Conservation (phyloP, 192 early-diverging fungal genomes). For the Linnemannia elongata region DNA sequence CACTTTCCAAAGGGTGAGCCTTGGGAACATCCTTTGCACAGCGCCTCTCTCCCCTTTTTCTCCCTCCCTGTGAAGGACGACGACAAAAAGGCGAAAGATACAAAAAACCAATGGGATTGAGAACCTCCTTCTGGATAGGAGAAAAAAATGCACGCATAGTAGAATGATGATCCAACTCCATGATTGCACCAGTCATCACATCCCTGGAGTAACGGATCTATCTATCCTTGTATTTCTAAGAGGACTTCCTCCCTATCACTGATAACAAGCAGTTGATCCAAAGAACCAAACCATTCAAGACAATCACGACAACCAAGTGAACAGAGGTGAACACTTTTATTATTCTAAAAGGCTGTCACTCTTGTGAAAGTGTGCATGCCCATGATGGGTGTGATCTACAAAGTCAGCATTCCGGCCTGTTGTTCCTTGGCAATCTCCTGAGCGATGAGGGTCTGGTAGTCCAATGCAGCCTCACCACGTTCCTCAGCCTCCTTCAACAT, state of each 20-base stretch:
- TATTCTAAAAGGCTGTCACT: background rate
- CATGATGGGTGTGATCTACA: background rate
- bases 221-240: background rate
- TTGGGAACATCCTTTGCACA: background rate
- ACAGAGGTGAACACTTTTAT: background rate
- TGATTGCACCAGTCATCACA: background rate
- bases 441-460: slow-evolving; percentile 39
- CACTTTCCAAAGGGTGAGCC: background rate
- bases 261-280: background rate
- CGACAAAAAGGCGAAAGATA: background rate
- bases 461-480: slow-evolving; percentile 21
- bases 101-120: background rate
- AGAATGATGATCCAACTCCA: background rate
- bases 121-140: background rate
- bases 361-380: background rate
- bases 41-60: background rate
- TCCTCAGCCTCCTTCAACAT: slow-evolving; percentile 28
- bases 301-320: background rate
- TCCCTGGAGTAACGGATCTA: background rate
- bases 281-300: background rate
- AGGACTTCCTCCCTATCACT: background rate
- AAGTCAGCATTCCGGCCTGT: slow-evolving; percentile 1
- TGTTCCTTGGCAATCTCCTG: slow-evolving; percentile 45
- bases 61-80: background rate
- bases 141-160: background rate